phyloP scores from a whole-genome alignment of 768 basidiomycete species.

The Lactarius indigo region DNA sequence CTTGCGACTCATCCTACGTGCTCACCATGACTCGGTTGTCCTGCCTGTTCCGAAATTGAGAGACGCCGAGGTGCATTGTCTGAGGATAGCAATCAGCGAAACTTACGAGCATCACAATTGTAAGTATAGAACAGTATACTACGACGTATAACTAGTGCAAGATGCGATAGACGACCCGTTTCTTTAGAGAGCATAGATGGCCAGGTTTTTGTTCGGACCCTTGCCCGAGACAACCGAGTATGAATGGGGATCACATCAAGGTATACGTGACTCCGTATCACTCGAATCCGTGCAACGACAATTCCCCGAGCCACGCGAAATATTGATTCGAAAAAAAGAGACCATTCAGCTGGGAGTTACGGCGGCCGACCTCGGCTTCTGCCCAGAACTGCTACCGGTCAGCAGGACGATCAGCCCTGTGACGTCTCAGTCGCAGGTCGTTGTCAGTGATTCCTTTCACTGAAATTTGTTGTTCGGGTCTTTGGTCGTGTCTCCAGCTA shows the following conservation, averaged over 20 bases:
- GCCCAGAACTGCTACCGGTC: too few species aligned
- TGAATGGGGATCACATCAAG: not conserved
- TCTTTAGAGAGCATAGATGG: not conserved
- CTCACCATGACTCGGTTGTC: not conserved
- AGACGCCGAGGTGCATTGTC: not conserved
- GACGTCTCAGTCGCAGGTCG: too few species aligned
- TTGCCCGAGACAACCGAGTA: not conserved
- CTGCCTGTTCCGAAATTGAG: not conserved
- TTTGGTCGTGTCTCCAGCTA: too few species aligned
- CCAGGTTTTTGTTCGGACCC: not conserved
- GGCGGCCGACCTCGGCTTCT: too few species aligned
- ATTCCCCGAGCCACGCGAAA: too few species aligned
- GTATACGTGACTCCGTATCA: not conserved
- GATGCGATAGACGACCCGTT: not conserved
- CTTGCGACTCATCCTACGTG: not conserved
- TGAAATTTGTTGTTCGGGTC: too few species aligned
- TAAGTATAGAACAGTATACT: not conserved
- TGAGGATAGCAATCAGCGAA: not conserved
- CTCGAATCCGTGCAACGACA: not conserved
- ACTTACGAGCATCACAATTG: not conserved
- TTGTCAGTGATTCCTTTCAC: too few species aligned
- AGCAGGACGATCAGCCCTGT: too few species aligned
- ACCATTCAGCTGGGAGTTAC: too few species aligned
- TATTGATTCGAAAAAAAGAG: too few species aligned
- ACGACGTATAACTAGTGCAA: not conserved